Evolutionary conservation across 257 asterid genomes (phyloP), one percentile per base, ranked within the genome.

Genomic region (Asclepias syriaca): DNA sequence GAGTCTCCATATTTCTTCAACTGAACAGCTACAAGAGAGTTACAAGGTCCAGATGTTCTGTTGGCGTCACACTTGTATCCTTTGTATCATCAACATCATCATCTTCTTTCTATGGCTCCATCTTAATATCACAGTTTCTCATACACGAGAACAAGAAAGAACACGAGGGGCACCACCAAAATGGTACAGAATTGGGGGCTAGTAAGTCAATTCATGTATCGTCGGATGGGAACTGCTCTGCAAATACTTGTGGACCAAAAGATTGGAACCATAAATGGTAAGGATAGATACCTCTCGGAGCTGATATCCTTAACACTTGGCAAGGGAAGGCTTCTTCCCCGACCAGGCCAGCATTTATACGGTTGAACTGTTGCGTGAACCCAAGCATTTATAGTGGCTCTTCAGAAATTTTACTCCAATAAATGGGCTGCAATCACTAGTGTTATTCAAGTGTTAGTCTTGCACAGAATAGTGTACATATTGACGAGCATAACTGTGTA

Each of bases 1-100:
- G 84, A 77, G 71, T 91, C 99, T 8, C 89, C 95, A 22, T 94
- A 94, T 79, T 94, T 94, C 89, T 94, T 94, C 84, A 94, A 94
- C 87, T 94, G 80, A 90, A 14, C 15, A 34, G 46, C 21, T 0
- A 9, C 32, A 21, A 53, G 11, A 19, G 58, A 53, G 58, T 15
- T 56, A 56, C 8, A n/a, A 8, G 5, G 29, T n/a, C 24, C 43
- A 32, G 32, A 37, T 39, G 32, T 43, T 65, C 32, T 37, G 66
- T 40, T 40, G 34, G 11, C 18, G 18, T 65, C 49, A 65, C 19
- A 37, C 46, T 39, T 65, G 10, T 11, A n/a, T 21, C 27, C 56
- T 43, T 24, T 21, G 34, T n/a, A n/a, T n/a, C n/a, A n/a, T n/a
- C 71, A 48, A 14, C 70, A 45, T 39, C 71, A 21, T 19, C 54